These are phyloP conservation scores for Cucurbitaria berberidis DNA, from an alignment of 2,329 filamentous ascomycete genomes.

Conservation along the genomic window DNA sequence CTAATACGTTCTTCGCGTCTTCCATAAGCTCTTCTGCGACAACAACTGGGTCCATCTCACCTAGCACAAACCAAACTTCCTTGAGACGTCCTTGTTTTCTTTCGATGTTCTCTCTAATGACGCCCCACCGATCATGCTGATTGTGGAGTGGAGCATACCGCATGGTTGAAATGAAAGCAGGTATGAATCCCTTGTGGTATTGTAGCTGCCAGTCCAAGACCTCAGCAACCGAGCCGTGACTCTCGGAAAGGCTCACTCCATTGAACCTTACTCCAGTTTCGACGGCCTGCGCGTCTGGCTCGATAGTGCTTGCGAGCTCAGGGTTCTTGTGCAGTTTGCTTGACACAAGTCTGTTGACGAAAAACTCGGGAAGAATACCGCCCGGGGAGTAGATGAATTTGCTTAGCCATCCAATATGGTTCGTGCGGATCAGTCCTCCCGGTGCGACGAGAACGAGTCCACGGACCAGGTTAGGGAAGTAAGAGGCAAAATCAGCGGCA, in stretches of 20 bases:
- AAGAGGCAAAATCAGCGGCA: constrained; percentile 70
- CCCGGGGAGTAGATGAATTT: constrained; percentile 68
- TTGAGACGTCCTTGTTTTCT: constrained; percentile 45
- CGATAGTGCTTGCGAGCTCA: constrained; percentile 1
- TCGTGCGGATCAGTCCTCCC: constrained; percentile 72
- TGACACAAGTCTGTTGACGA: constrained; percentile 56
- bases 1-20: constrained; percentile 65
- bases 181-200: constrained; percentile 70
- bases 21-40: constrained; percentile 67
- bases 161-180: constrained; percentile 74
- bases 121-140: constrained; percentile 67
- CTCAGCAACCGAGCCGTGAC: neutral
- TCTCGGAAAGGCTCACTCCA: constrained; percentile 1
- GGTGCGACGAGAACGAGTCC: constrained; percentile 80
- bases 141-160: constrained; percentile 72
- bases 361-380: constrained; percentile 62
- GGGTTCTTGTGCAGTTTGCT: neutral
- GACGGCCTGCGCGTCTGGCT: neutral
- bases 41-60: constrained; percentile 70
- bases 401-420: constrained; percentile 66
- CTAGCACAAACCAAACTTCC: constrained; percentile 70
- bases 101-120: constrained; percentile 55
- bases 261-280: constrained; percentile 3
- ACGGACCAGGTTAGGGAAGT: constrained; percentile 71
- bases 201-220: constrained; percentile 74